Evolutionary conservation across 2,329 filamentous ascomycete species (phyloP).

Genomic region (Didymella pomorum): DNA sequence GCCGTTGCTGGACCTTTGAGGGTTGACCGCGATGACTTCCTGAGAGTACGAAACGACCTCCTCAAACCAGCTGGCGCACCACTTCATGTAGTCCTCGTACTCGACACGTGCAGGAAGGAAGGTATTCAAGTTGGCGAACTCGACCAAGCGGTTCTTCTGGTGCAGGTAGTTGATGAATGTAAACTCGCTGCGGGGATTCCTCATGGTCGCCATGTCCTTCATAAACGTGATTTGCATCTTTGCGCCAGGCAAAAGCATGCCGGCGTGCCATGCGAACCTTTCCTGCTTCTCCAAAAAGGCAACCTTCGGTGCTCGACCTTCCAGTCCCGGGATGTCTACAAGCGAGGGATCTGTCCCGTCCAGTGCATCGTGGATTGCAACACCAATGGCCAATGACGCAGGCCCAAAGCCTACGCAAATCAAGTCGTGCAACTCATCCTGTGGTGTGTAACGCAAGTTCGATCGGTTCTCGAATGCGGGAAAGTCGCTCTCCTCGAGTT

Average conservation of each 20-base stretch:
- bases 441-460: constrained; percentile 61
- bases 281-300: constrained; percentile 87
- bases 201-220: constrained; percentile 90
- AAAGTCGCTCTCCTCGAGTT: constrained; percentile 41
- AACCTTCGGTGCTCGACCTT: constrained; percentile 68
- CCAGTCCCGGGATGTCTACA: constrained; percentile 45
- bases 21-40: constrained; percentile 76
- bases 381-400: constrained; percentile 85
- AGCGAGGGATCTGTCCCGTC: constrained; percentile 51
- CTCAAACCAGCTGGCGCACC: constrained; percentile 84
- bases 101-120: constrained; percentile 87
- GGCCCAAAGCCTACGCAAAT: constrained; percentile 94
- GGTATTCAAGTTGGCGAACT: constrained; percentile 89
- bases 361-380: constrained; percentile 82
- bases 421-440: constrained; percentile 78
- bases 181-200: constrained; percentile 88
- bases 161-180: constrained; percentile 97
- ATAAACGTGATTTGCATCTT: constrained; percentile 99
- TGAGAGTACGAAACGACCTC: constrained; percentile 77
- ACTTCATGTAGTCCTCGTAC: constrained; percentile 94
- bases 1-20: constrained; percentile 61
- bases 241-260: constrained; percentile 91
- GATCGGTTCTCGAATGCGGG: constrained; percentile 50
- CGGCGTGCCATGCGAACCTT: constrained; percentile 89
- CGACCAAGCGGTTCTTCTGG: constrained; percentile 78